Evolutionary conservation across 306 rosid genomes (phyloP).

Genomic region (Psophocarpus tetragonolobus): DNA sequence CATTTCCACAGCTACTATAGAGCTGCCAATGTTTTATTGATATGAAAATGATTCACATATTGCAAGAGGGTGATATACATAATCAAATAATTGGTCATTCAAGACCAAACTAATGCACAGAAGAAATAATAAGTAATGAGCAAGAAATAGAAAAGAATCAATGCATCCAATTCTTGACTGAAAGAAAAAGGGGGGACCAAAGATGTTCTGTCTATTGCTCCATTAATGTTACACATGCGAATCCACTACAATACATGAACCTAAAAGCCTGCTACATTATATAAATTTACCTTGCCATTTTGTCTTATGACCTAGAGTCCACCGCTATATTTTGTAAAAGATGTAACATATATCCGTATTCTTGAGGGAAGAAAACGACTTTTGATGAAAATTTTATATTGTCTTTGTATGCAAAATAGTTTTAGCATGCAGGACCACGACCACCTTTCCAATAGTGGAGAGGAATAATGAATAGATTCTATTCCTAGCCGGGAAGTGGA

Average conservation of each 20-base stretch:
- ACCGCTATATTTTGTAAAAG: background rate
- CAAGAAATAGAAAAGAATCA: background rate
- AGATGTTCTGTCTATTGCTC: background rate
- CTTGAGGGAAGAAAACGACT: background rate
- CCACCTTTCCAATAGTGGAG: background rate
- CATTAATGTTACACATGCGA: background rate
- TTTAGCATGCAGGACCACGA: background rate
- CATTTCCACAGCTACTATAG: slow-evolving; percentile 21
- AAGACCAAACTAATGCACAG: background rate
- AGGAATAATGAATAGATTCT: no score
- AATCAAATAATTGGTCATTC: background rate
- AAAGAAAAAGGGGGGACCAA: background rate
- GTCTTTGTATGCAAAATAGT: background rate
- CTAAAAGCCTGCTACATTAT: background rate
- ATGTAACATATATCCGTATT: background rate
- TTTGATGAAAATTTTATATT: background rate
- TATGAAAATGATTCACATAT: background rate
- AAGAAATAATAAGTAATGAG: no score
- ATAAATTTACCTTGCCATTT: background rate
- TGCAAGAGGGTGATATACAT: background rate
- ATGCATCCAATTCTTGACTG: background rate
- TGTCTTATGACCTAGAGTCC: background rate
- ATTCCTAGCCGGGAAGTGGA: no score
- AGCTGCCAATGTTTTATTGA: slow-evolving; percentile 9
- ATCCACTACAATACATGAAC: background rate